Base-by-base conservation (phyloP, 140 eudicot species). In the Cichorium intybus region DNA sequence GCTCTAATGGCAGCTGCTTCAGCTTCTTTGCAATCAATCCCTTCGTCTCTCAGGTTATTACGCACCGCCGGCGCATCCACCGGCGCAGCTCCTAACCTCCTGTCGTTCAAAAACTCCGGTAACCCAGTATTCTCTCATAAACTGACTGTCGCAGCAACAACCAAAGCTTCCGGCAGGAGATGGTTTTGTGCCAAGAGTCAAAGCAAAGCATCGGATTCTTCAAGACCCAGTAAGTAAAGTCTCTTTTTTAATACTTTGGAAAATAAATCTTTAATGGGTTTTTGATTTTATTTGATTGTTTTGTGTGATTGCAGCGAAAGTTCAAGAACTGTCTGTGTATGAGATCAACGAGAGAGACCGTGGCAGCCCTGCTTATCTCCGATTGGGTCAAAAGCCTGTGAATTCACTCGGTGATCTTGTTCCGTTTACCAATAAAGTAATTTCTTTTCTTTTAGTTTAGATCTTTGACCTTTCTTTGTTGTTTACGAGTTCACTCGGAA, bases 311-410 rank as follows among this genome's bases (percentile, higher is more conserved):
- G 67, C 70, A 86, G 97, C 77, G 8, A 73, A 84, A 74, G 82
- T 87, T 35, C 96, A 91, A 34, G 85, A 91, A 56, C 77, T 91
- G 16, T 31, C 39, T 46, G 91, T 87, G 21, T 91, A 91, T 35
- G 97, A 91, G 81, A 82, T 91, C 76, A 91, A 91, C 62, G 97
- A 91, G 69, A 75, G 96, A 6, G 96, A 91, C 49, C 90, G 96
- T 64, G 97, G 91, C 5, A 87, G 96, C 84, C 96, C 97, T 23
- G 95, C 87, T 10, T 82, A 77, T 47, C 97, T 90, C 62, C 81
- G 88, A 55, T 81, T 90, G 69, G 87, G 96, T 77, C 82, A 90
- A 56, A 90, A 90, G 62, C 57, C 74, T 59, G 87, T 82, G 65
- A 82, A 82, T 68, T 78, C 95, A 15, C 90, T 87, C 2, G 97